phyloP scores from a whole-genome alignment of 2,329 filamentous ascomycete species.

The Cladosporium austrohemisphaericum region DNA sequence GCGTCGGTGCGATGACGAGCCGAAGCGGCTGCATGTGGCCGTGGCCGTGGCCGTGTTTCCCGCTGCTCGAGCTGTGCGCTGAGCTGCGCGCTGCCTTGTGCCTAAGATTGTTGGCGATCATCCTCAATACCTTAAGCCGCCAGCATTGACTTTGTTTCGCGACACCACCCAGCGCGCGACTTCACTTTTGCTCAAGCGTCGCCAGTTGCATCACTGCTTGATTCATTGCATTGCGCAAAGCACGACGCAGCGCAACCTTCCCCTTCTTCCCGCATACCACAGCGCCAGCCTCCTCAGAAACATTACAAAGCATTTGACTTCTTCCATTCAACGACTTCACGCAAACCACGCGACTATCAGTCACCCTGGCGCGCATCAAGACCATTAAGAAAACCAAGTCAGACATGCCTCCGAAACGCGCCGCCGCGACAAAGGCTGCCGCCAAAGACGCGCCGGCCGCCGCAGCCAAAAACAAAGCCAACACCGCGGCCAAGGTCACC shows the following conservation, averaged over 20 bases:
- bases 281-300: conserved; percentile 10
- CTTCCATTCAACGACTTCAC: background rate
- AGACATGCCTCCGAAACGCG: conserved; percentile 6
- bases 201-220: no score
- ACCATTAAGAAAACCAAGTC: conserved; percentile 11
- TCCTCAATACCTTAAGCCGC: no score
- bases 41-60: background rate
- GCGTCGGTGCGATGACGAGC: conserved; percentile 1
- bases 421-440: conserved; percentile 14
- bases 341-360: conserved; percentile 2
- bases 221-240: background rate
- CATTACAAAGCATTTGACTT: background rate
- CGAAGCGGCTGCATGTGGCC: background rate
- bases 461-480: conserved; percentile 23
- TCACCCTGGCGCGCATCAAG: conserved; percentile 15
- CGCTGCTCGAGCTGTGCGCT: background rate
- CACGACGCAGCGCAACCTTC: background rate
- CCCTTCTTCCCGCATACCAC: conserved; percentile 10
- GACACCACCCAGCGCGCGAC: no score
- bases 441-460: conserved; percentile 17
- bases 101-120: no score
- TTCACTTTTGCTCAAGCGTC: background rate
- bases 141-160: no score
- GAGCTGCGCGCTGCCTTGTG: no score
- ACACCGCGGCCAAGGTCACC: conserved; percentile 24